Percentiles rank a stretch among this genome's conserved stretches.
Conservation (phyloP, 2,329 filamentous ascomycete genomes). For the Stagonosporopsis rhizophila region DNA sequence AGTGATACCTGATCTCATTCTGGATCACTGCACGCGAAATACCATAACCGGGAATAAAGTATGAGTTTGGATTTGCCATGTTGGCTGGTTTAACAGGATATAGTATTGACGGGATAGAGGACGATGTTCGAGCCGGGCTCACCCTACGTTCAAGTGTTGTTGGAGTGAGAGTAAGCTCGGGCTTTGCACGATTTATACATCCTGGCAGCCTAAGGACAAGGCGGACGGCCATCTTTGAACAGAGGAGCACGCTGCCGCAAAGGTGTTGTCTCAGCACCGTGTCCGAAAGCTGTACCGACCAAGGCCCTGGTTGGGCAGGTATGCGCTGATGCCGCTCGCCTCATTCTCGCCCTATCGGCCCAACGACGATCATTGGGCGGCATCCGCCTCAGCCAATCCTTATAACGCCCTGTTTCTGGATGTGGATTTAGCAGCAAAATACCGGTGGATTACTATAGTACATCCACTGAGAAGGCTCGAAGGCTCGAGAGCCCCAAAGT, state of each 20-base stretch:
- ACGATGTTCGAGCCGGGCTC: constrained; percentile 20
- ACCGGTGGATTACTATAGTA: constrained; percentile 5
- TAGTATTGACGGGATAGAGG: constrained; percentile 4
- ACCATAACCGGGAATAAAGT: constrained; percentile 53
- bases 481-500: not conserved
- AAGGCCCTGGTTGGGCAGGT: constrained; percentile 32
- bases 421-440: constrained; percentile 14
- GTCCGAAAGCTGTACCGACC: constrained; percentile 7
- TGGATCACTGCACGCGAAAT: constrained; percentile 55
- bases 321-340: constrained; percentile 40
- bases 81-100: not conserved
- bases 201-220: constrained; percentile 11
- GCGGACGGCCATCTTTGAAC: constrained; percentile 18
- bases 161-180: constrained; percentile 24
- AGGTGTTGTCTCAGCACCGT: constrained; percentile 11
- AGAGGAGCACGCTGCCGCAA: constrained; percentile 19
- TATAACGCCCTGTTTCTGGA: constrained; percentile 20
- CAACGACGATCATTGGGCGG: constrained; percentile 37
- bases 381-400: constrained; percentile 26
- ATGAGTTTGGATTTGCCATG: constrained; percentile 47
- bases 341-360: constrained; percentile 40
- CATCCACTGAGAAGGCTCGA: constrained; percentile 15
- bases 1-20: constrained; percentile 53
- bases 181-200: constrained; percentile 34
- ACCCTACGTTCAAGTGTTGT: constrained; percentile 22